Percentiles rank a stretch among this genome's conserved stretches.
Evolutionary conservation across 345 rosid genomes (phyloP).

Genomic region (Garcia nutans): DNA sequence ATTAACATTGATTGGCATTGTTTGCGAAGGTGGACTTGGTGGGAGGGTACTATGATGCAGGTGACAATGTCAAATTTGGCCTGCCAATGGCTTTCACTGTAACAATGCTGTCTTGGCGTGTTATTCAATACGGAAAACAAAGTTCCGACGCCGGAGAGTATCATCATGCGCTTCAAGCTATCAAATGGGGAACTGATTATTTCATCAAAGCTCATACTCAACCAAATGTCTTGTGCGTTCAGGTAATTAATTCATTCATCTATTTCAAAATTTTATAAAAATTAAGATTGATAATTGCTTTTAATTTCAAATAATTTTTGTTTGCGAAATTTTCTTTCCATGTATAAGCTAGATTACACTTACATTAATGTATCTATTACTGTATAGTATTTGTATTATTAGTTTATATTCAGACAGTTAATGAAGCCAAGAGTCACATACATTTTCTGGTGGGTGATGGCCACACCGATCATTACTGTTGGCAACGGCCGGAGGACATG

Average conservation of each 20-base stretch:
- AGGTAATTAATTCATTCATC: constrained; percentile 37
- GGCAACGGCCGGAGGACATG: constrained; percentile 99
- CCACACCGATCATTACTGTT: constrained; percentile 81
- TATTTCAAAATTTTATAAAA: background rate
- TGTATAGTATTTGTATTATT: too few relatives aligned
- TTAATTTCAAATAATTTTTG: too few relatives aligned
- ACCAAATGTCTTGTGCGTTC: constrained; percentile 84
- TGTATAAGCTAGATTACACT: too few relatives aligned
- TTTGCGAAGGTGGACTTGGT: constrained; percentile 70
- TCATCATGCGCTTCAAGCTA: constrained; percentile 60
- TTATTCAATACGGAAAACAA: constrained; percentile 65
- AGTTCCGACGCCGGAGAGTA: constrained; percentile 54
- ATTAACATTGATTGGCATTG: background rate
- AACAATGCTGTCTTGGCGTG: constrained; percentile 86
- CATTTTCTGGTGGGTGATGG: constrained; percentile 76
- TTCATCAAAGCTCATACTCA: constrained; percentile 84
- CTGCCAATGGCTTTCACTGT: constrained; percentile 89
- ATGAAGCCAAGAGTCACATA: too few relatives aligned
- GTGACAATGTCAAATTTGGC: constrained; percentile 88
- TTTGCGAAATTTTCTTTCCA: background rate
- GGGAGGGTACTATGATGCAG: constrained; percentile 96
- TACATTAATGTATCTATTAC: too few relatives aligned
- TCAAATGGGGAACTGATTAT: constrained; percentile 92
- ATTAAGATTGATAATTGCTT: too few relatives aligned
- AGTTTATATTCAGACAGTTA: too few relatives aligned